These are phyloP conservation scores for Sphaerulina populicola DNA, from an alignment of 2,329 filamentous ascomycete species.

Conservation along the genomic window DNA sequence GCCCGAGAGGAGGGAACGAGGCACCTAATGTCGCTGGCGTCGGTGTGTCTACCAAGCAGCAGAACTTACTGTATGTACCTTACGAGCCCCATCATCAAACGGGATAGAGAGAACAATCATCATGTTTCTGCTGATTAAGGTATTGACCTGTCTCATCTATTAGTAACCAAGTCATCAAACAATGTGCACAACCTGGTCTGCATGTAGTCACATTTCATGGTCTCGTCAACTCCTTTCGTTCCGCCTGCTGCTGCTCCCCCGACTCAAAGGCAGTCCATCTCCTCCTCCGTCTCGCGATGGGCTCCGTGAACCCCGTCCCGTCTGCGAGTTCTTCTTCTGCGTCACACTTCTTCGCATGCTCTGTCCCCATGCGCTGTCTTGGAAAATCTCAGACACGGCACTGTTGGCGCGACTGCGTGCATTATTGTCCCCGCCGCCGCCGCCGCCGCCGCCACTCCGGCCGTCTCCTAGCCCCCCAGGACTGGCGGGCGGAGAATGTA, in stretches of 20 bases:
- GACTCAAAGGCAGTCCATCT: not conserved
- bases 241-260: not conserved
- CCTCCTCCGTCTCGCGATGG: not conserved
- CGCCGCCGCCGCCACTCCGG: conserved; percentile 7
- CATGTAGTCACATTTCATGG: not conserved
- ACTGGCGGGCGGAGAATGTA: conserved; percentile 25
- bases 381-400: conserved; percentile 67
- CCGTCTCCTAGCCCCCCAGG: conserved; percentile 16
- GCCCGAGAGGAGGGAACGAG: conserved; percentile 6
- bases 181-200: too few relatives aligned
- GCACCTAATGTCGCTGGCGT: too few relatives aligned
- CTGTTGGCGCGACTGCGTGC: conserved; percentile 55
- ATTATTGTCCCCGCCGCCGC: conserved; percentile 12
- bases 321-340: conserved; percentile 38
- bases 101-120: too few relatives aligned
- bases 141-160: not conserved
- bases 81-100: too few relatives aligned
- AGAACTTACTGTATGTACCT: too few relatives aligned
- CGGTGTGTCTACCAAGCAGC: not conserved
- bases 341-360: conserved; percentile 86
- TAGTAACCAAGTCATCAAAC: too few relatives aligned
- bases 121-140: not conserved
- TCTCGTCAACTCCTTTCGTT: not conserved
- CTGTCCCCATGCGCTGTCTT: conserved; percentile 87
- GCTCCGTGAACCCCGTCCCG: not conserved